Evolutionary conservation across 768 basidiomycete species (phyloP), one percentile per base, ranked within the genome.

Genomic region (Pleurotus cornucopiae): DNA sequence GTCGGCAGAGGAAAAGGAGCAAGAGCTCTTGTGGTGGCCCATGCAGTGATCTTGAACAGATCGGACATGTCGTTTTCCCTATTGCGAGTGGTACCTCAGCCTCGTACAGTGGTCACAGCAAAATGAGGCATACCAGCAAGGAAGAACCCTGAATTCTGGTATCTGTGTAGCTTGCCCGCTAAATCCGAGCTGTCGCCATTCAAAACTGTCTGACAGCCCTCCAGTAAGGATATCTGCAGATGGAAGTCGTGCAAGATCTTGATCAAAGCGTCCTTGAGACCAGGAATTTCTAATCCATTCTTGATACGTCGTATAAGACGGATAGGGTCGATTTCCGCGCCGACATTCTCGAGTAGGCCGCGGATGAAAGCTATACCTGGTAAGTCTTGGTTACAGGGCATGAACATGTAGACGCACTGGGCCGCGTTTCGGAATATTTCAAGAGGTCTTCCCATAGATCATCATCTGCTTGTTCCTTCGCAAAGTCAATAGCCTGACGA

Each of bases 381-480:
- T 39, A 58, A 41, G 5, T 20, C n/a, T 47, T 20, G 9, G 51
- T 39, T 48, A 38, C 3, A 4, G 30, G 11, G 7, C 9, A 9
- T 2, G 3, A 34, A 34, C 7, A 34, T 9, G 30, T 34, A 11
- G 34, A 68, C 81, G 55, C 54, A 94, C 94, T 72, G 39, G 97
- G 97, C 57, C 94, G 77, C 9, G 91, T 95, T 69, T 98, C 97
- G 0, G 95, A 96, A 64, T 98, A 98, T 58, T 80, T 85, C 23
- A 99, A 73, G 6, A 99, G 78, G 66, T 98, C 96, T 63, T 98
- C 96, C 97, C 96, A 99, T 0, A 99, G 82, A 67, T 98, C 97
- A 58, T 94, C 88, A 60, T 98, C 97, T 52, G 86, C 88, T 68
- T 98, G 96, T 67, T 98, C 94, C 64, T 95, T 96, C 2, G 95